These are phyloP conservation scores for Pyrenopolyporus hunteri DNA, from an alignment of 495 filamentous ascomycete species.

Conservation along the genomic window DNA sequence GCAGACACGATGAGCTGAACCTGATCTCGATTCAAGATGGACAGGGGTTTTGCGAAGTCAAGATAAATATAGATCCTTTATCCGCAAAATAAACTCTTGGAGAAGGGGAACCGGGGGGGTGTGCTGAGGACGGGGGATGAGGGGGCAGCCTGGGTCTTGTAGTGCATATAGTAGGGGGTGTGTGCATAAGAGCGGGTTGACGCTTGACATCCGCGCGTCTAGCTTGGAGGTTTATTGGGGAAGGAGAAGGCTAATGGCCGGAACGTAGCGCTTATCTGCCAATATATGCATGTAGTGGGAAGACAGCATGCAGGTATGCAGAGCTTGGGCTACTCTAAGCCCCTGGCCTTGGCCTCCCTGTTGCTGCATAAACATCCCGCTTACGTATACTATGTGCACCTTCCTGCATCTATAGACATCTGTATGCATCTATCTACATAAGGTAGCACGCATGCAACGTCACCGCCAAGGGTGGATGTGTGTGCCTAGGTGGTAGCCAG, in stretches of 20 bases:
- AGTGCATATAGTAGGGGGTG: conserved; percentile 2
- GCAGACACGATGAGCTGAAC: conserved; percentile 13
- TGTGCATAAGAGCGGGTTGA: not conserved
- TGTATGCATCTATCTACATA: not conserved
- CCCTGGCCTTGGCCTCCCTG: not conserved
- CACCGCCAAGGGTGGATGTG: no score
- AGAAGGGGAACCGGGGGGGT: not conserved
- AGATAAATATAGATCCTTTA: conserved; percentile 33
- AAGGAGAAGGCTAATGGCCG: not conserved
- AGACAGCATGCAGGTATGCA: not conserved
- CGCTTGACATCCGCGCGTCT: not conserved
- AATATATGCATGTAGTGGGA: not conserved
- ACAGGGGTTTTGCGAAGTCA: conserved; percentile 18
- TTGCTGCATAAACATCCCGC: conserved; percentile 9
- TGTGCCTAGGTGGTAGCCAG: no score
- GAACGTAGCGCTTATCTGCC: not conserved
- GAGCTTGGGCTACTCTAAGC: not conserved
- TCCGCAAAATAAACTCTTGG: conserved; percentile 2
- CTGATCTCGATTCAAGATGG: conserved; percentile 12
- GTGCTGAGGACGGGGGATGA: not conserved
- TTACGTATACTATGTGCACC: not conserved
- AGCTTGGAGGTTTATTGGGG: not conserved
- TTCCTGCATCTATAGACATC: not conserved
- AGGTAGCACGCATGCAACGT: not conserved
- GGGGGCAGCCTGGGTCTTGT: conserved; percentile 1